Conservation (phyloP, 176 grass and related monocot genomes). For the Saccharum spontaneum region DNA sequence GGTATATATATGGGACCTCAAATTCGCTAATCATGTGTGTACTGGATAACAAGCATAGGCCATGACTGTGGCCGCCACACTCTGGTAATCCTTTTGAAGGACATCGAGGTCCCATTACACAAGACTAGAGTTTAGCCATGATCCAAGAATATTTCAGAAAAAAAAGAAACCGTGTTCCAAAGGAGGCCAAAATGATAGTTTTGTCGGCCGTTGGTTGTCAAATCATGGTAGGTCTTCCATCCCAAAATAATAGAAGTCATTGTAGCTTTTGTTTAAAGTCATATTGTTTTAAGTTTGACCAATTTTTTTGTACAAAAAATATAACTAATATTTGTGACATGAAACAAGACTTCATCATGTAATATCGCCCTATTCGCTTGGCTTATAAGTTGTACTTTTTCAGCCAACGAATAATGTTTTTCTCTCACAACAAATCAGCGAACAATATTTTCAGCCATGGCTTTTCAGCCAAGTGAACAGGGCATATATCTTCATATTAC, state of each 20-base stretch:
- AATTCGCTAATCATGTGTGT: not conserved
- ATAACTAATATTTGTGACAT: no score
- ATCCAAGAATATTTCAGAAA: not conserved
- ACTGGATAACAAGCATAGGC: not conserved
- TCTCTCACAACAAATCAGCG: no score
- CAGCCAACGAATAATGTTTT: no score
- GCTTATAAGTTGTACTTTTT: no score
- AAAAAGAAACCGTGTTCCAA: not conserved
- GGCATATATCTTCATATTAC: no score
- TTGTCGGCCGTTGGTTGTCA: constrained; percentile 16
- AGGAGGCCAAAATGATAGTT: not conserved
- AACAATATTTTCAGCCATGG: no score
- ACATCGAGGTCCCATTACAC: constrained; percentile 26
- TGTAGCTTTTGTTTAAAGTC: not conserved
- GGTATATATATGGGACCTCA: not conserved
- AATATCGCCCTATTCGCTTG: no score
- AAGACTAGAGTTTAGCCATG: not conserved
- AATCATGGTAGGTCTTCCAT: not conserved
- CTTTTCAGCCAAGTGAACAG: no score
- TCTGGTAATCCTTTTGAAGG: not conserved
- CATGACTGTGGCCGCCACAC: not conserved
- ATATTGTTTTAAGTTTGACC: no score
- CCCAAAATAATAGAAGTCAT: not conserved
- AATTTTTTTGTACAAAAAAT: no score
- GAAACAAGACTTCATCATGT: no score